These are phyloP conservation scores for Eleusine coracana DNA, from an alignment of 176 grass and related monocot species.

Conservation along the genomic window DNA sequence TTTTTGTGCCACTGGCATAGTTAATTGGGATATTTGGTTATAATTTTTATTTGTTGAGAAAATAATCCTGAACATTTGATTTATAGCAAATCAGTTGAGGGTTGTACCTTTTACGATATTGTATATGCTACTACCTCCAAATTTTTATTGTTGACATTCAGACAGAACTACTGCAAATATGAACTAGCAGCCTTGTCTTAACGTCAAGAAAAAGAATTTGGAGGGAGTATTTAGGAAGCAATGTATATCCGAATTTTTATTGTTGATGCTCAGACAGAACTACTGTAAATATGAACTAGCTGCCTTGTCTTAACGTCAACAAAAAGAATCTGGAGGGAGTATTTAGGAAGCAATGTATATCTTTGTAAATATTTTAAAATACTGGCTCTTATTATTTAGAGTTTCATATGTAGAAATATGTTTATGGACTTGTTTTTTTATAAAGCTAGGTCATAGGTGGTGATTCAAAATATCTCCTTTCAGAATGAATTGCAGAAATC, in stretches of 20 bases:
- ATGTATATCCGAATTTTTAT: neutral
- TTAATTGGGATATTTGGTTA: neutral
- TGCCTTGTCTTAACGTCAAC: too few relatives aligned
- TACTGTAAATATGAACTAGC: too few relatives aligned
- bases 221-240: constrained; percentile 26
- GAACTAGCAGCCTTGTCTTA: too few relatives aligned
- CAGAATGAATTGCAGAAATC: constrained; percentile 75
- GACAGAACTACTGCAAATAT: too few relatives aligned
- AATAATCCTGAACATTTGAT: neutral
- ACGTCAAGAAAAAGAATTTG: too few relatives aligned
- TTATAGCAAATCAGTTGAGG: neutral
- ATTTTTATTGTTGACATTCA: too few relatives aligned
- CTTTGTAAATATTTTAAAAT: neutral
- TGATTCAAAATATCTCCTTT: constrained; percentile 12
- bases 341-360: constrained; percentile 13
- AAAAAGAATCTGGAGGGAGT: too few relatives aligned
- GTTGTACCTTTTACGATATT: neutral
- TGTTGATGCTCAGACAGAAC: too few relatives aligned
- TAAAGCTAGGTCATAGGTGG: neutral
- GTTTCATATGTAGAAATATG: neutral
- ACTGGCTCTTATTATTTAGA: neutral
- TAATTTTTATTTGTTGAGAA: neutral
- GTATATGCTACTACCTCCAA: neutral
- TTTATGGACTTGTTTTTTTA: neutral
- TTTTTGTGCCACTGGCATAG: neutral